Evolutionary conservation across 2,329 filamentous ascomycete genomes (phyloP).

Genomic region (Verticillium klebahnii): DNA sequence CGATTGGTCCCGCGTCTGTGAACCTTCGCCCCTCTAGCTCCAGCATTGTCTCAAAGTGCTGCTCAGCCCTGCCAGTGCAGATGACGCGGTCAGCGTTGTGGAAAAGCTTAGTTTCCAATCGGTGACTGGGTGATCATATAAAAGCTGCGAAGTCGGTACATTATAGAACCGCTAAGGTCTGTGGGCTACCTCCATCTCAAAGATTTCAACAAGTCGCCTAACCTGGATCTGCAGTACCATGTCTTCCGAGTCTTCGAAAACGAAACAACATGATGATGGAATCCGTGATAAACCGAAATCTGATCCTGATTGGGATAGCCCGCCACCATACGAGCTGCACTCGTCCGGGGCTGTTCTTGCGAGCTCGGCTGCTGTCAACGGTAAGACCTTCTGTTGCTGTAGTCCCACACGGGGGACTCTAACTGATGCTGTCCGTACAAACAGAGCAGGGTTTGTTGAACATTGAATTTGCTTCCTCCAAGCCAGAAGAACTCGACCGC

Average conservation of each 20-base stretch:
- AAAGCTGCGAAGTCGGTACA: no score
- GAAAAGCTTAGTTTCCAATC: no score
- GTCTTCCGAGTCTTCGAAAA: background rate
- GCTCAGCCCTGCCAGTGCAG: no score
- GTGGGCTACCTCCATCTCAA: no score
- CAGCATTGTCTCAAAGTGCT: no score
- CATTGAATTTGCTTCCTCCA: background rate
- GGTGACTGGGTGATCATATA: no score
- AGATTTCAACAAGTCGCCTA: no score
- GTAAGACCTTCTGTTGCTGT: background rate
- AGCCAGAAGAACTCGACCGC: background rate
- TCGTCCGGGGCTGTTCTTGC: constrained; percentile 5
- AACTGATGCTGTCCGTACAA: background rate
- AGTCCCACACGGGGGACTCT: no score
- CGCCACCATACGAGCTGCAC: constrained; percentile 5
- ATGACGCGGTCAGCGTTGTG: no score
- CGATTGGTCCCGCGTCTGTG: no score
- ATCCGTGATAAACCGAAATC: background rate
- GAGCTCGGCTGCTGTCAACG: background rate
- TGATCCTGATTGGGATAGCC: background rate
- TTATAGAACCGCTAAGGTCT: no score
- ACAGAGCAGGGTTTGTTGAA: background rate
- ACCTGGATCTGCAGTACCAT: background rate
- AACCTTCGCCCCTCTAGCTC: no score
- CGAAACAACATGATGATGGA: background rate